Evolutionary conservation across 2,329 filamentous ascomycete genomes (phyloP).

Genomic region (Claviceps pazoutovae): DNA sequence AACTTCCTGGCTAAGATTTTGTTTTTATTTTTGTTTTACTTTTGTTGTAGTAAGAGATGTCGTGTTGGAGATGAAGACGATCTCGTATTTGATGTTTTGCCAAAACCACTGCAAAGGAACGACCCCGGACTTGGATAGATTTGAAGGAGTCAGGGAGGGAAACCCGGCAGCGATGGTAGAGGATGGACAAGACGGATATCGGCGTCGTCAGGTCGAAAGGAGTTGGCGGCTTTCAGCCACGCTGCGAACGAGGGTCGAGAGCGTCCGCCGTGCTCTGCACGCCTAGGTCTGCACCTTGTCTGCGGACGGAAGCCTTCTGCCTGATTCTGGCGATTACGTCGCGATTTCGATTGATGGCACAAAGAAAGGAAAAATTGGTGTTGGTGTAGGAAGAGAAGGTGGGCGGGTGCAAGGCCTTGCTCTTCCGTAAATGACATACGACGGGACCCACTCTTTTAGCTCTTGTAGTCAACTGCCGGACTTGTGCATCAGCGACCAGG

Average conservation of each 20-base stretch:
- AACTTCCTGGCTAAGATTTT: constrained; percentile 3
- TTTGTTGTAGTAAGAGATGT: not conserved
- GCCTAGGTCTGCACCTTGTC: not conserved
- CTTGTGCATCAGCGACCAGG: not conserved
- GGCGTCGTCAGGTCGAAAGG: not conserved
- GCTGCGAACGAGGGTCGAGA: not conserved
- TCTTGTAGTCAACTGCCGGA: not conserved
- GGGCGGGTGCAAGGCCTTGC: too few species aligned
- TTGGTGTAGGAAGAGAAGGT: not conserved
- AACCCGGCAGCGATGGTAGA: not conserved
- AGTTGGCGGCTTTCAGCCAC: not conserved
- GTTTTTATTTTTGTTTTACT: not conserved
- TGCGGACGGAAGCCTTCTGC: not conserved
- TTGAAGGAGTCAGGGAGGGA: not conserved
- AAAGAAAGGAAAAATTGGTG: not conserved
- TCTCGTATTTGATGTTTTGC: not conserved
- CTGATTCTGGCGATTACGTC: not conserved
- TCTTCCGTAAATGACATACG: constrained; percentile 11
- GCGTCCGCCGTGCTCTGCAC: not conserved
- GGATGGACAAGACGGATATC: not conserved
- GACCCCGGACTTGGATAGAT: not conserved
- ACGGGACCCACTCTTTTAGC: constrained; percentile 1
- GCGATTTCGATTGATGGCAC: not conserved
- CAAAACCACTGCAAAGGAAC: not conserved
- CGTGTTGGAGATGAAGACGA: not conserved